Conservation (phyloP, 352 stramenopile genomes). For the Phytophthora europaea region DNA sequence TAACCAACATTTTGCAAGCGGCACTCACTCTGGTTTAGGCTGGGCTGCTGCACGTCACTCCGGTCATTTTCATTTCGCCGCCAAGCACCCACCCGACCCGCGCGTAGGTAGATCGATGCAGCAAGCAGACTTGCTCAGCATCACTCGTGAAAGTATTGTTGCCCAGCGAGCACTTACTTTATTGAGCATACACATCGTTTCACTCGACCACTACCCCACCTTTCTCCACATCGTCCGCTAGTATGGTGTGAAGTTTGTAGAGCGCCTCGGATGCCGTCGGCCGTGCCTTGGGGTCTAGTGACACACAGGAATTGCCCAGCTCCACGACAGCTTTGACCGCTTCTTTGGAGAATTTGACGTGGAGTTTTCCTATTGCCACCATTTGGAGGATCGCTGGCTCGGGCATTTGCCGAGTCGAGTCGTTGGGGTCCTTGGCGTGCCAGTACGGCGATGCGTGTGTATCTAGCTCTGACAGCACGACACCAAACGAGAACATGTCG, state of each 20-base stretch:
- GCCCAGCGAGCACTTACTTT: neutral
- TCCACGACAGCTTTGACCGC: slow-evolving; percentile 28
- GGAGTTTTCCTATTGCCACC: slow-evolving; percentile 54
- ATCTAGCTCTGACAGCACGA: slow-evolving; percentile 49
- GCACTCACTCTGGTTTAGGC: too few species aligned
- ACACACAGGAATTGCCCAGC: slow-evolving; percentile 48
- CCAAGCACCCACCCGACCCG: too few species aligned
- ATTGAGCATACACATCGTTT: neutral
- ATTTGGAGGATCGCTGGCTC: slow-evolving; percentile 59
- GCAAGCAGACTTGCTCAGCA: too few species aligned
- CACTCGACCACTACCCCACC: slow-evolving; percentile 8
- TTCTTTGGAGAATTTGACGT: slow-evolving; percentile 45
- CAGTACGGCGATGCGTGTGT: slow-evolving; percentile 39
- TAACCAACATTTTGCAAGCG: too few species aligned
- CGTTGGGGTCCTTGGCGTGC: slow-evolving; percentile 37
- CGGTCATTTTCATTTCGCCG: too few species aligned
- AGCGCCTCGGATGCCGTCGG: slow-evolving; percentile 50
- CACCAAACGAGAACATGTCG: slow-evolving; percentile 59
- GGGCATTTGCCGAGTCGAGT: slow-evolving; percentile 34
- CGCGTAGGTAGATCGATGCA: too few species aligned
- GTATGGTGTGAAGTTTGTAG: slow-evolving; percentile 49
- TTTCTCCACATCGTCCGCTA: slow-evolving; percentile 23
- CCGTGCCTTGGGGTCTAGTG: slow-evolving; percentile 38
- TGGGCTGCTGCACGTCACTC: too few species aligned
- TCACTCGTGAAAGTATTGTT: neutral